Percentiles rank a stretch among this genome's conserved stretches.
Evolutionary conservation across 805 yeast species (phyloP).

Genomic region (Kuraishia hungarica): DNA sequence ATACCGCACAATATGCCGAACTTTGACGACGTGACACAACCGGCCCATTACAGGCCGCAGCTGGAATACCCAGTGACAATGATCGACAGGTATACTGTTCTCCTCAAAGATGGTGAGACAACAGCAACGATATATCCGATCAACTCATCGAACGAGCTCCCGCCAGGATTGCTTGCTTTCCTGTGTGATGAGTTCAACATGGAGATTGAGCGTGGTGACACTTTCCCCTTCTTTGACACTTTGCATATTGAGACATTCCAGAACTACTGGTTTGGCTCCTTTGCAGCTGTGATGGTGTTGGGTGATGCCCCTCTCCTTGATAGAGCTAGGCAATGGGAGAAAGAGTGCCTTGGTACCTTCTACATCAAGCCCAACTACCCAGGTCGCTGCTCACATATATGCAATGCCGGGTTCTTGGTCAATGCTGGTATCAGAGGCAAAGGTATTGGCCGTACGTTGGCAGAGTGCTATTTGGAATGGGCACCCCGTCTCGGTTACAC

Average conservation of each 20-base stretch:
- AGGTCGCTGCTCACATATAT: slow-evolving; percentile 89
- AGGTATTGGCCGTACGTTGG: slow-evolving; percentile 81
- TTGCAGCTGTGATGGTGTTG: slow-evolving; percentile 70
- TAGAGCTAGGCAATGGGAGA: slow-evolving; percentile 73
- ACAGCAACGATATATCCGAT: slow-evolving; percentile 91
- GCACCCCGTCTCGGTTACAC: slow-evolving; percentile 85
- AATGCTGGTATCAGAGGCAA: slow-evolving; percentile 89
- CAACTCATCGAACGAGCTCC: slow-evolving; percentile 55
- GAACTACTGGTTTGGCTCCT: slow-evolving; percentile 80
- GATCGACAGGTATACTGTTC: slow-evolving; percentile 63
- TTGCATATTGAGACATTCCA: slow-evolving; percentile 69
- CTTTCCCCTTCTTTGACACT: slow-evolving; percentile 79
- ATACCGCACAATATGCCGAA: slow-evolving; percentile 30
- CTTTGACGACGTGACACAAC: slow-evolving; percentile 40
- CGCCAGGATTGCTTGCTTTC: slow-evolving; percentile 71
- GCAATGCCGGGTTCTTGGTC: slow-evolving; percentile 81
- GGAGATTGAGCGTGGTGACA: slow-evolving; percentile 85
- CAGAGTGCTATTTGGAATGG: slow-evolving; percentile 85
- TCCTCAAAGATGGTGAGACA: slow-evolving; percentile 82
- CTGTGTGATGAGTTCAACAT: slow-evolving; percentile 87
- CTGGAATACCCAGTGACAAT: slow-evolving; percentile 22
- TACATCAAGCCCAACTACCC: slow-evolving; percentile 84
- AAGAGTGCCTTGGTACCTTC: slow-evolving; percentile 85
- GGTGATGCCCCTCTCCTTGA: slow-evolving; percentile 55
- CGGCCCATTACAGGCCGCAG: slow-evolving; percentile 35